Conservation (phyloP, 768 basidiomycete genomes). For the Xanthoconium purpureum region DNA sequence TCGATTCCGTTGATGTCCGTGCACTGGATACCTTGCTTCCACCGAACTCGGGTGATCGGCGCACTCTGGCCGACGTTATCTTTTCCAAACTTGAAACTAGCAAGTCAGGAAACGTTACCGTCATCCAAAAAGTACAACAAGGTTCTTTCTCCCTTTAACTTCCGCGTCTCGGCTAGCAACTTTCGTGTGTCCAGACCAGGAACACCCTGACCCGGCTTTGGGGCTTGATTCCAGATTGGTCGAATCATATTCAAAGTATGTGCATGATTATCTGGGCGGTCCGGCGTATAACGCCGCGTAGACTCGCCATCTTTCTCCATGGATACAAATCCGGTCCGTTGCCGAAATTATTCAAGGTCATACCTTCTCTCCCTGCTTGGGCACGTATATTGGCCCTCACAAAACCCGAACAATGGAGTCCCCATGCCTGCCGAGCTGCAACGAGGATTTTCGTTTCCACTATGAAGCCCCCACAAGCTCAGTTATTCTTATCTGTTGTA, state of each 20-base stretch:
- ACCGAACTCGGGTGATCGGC: conserved; percentile 67
- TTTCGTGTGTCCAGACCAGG: conserved; percentile 33
- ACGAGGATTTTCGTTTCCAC: conserved; percentile 95
- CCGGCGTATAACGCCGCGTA: conserved; percentile 31
- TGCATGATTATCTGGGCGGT: conserved; percentile 6
- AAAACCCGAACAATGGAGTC: conserved; percentile 89
- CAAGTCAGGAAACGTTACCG: conserved; percentile 50
- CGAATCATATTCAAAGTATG: conserved; percentile 89
- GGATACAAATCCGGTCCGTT: conserved; percentile 92
- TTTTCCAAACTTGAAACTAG: conserved; percentile 84
- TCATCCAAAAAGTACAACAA: conserved; percentile 60
- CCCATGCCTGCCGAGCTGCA: conserved; percentile 91
- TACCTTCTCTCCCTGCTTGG: conserved; percentile 94
- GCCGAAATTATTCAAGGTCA: conserved; percentile 97
- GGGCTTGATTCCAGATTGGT: conserved; percentile 92
- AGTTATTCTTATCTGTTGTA: conserved; percentile 89
- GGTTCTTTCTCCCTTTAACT: conserved; percentile 32
- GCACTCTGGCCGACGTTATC: conserved; percentile 95
- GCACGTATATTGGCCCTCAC: conserved; percentile 93
- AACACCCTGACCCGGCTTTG: conserved; percentile 73
- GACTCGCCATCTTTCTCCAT: conserved; percentile 80
- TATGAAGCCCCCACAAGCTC: conserved; percentile 93
- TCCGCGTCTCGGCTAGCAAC: neutral
- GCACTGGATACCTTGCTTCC: conserved; percentile 82
- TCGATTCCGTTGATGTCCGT: conserved; percentile 86